Base-by-base conservation (phyloP, 1,284 basidiomycete species). In the Spongiforma sp. region DNA sequence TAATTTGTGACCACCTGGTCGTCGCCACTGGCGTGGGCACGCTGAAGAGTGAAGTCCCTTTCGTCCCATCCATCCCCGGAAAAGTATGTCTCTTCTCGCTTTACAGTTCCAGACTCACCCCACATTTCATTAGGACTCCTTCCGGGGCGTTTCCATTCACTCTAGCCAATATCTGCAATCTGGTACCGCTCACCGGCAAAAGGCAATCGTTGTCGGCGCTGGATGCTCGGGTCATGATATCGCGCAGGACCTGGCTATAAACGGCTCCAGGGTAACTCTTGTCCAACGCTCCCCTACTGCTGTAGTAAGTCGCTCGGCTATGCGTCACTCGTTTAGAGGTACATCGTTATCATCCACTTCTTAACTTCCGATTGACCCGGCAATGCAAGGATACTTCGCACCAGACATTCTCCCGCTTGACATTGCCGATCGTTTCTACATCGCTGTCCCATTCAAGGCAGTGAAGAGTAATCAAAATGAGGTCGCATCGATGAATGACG, bases 201-300 rank as follows among this genome's bases (percentile, higher is more conserved):
- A 67, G 33, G 68, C 60, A 4, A 62, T 63, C 6, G 59, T 67
- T 15, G 26, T 67, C 24, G 66, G 67, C 4, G 64, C 57, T 14
- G 67, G 67, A 14, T 68, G 67, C 36, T 69, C 67, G 15, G 67
- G 68, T 24, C 67, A 68, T 32, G 67, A 68, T 52, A 68, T 68
- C 32, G 65, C 67, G 15, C 67, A 68, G 48, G 67, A 68, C 46
- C 41, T 69, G 21, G 57, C 58, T 11, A 55, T 50, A 14, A 60
- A 33, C 10, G 66, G 66, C 26, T 41, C 46, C 37, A 24, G 36
- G 19, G 60, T 62, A 15, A 61, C 61, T 15, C 63, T 68, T 37
- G 57, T 68, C 4, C 67, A 68, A 37, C 67, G 67, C 28, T 68
- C 67, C 9, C 53, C 67, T 17, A 68, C 67, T 3, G 60, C 67